Base-by-base conservation (phyloP, 164 flowering plant genomes). In the Hamamelis virginiana region DNA sequence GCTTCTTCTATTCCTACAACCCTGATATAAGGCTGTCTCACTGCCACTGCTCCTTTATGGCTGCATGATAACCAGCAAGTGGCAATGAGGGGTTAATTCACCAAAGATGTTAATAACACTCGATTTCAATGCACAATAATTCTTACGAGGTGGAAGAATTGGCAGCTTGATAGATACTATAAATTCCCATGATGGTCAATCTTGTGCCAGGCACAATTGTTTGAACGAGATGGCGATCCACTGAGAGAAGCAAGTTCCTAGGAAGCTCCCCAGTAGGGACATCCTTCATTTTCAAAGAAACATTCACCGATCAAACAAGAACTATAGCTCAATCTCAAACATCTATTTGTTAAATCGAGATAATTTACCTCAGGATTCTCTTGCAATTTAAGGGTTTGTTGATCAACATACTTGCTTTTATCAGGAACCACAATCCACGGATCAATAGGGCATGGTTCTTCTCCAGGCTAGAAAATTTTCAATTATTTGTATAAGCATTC, bases 201-300 rank as follows among this genome's bases (percentile, higher is more conserved):
- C 99, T 85, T 52, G 95, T 90, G 41, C 99, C 98, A 19, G 99
- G 99, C 9, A 91, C 95, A 76, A 93, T 89, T 46, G 92, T 90
- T 76, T 96, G 98, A 26, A 96, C 99, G 28, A 96, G 97, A 72
- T 90, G 94, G 38, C 99, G 91, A 75, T 96, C 99, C 38, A 93
- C 85, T 6, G 99, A 93, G 1, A 96, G 90, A 55, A 96, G 92
- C 79, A 90, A 86, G 82, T 96, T 93, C 61, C 99, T 86, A 1
- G 99, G 99, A 75, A 96, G 92, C 83, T 96, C 99, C 26, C 99
- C 99, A 74, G 98, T 93, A 18, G 99, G 99, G 4, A 96, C 99
- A 87, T 96, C 98, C 99, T 95, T 68, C 65, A 80, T 52, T 74
- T 23, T 41, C 43, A 72, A 68, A 63, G 23, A 52, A 43, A 64